Base-by-base conservation (phyloP, 169 alveolate genomes). In the Toxoplasma gondii region DNA sequence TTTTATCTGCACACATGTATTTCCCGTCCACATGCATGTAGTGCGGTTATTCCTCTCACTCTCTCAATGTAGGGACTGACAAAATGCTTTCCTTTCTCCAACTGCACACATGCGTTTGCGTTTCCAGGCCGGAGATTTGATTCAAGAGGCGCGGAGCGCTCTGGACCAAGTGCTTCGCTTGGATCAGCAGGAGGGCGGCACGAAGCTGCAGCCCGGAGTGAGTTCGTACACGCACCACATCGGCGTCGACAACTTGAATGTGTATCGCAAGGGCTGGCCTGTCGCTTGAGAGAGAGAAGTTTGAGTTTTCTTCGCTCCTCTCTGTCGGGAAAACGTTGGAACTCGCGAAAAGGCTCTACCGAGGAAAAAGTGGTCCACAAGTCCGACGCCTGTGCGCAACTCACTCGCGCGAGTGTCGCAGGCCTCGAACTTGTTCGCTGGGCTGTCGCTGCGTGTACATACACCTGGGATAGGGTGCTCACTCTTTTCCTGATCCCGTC, bases 221-320 rank as follows among this genome's bases (percentile, higher is more conserved):
- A 82, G 80, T 44, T 91, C 94, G 88, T 94, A 94, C 83, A 49
- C 96, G 39, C 94, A 91, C 91, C 91, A 92, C 67, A 94, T 94
- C 39, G 93, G 93, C 41, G 81, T 91, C 22, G 96, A 94, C 82
- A 94, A 94, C 82, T 39, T 94, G 81, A 94, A 94, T 58, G 93
- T 94, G 19, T 78, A 91, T 49, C 93, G 94, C 91, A 92, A 88
- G 49, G 90, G 88, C 92, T 94, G 96, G 96, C 94, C 94, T 7
- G 88, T 93, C 12, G 93, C 93, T 36, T 94, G 69, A 86, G 38
- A 31, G 86, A n/a, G 82, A 69, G 39, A n/a, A 7, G 58, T 49
- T 12, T 4, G 58, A 49, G 58, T 49, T 12, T 4, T 12, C 12
- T 49, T 49, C 58, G 58, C 58, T 49, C 58, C 12, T 49, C 81